phyloP scores from a whole-genome alignment of 2,329 filamentous ascomycete species.

The Nothophaeocryptopus gaeumannii region DNA sequence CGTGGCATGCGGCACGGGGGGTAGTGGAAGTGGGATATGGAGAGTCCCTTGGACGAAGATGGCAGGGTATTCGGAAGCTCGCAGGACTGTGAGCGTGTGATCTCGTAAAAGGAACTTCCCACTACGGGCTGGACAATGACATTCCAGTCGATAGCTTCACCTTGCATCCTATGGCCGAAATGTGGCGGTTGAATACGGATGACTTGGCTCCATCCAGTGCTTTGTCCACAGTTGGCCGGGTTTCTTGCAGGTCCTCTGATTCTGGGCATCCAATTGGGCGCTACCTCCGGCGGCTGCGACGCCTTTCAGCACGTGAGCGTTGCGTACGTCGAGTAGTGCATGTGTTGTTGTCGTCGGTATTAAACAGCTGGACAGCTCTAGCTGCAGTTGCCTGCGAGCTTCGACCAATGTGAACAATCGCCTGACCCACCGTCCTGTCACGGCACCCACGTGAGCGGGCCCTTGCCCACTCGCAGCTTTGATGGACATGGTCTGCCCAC shows the following conservation, averaged over 20 bases:
- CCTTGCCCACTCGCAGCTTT: constrained; percentile 10
- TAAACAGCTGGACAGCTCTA: not conserved
- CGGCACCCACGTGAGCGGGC: constrained; percentile 6
- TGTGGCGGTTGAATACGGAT: not conserved
- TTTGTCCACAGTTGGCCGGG: no score
- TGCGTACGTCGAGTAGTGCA: no score
- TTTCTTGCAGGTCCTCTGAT: no score
- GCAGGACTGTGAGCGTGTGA: constrained; percentile 21
- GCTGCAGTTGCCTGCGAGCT: constrained; percentile 9
- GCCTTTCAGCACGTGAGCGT: no score
- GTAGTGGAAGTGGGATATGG: constrained; percentile 52
- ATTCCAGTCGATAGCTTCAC: not conserved
- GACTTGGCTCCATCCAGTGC: not conserved
- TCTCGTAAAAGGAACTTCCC: not conserved
- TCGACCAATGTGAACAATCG: constrained; percentile 9
- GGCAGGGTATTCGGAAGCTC: constrained; percentile 42
- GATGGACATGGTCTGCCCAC: constrained; percentile 15
- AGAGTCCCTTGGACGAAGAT: constrained; percentile 37
- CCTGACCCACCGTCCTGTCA: constrained; percentile 7
- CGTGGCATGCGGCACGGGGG: constrained; percentile 44
- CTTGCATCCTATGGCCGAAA: not conserved
- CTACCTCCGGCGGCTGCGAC: no score
- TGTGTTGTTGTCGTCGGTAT: no score
- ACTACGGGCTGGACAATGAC: no score
- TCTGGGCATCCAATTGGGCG: no score